phyloP scores from a whole-genome alignment of 495 filamentous ascomycete genomes.

The Aspergillus indologenus region DNA sequence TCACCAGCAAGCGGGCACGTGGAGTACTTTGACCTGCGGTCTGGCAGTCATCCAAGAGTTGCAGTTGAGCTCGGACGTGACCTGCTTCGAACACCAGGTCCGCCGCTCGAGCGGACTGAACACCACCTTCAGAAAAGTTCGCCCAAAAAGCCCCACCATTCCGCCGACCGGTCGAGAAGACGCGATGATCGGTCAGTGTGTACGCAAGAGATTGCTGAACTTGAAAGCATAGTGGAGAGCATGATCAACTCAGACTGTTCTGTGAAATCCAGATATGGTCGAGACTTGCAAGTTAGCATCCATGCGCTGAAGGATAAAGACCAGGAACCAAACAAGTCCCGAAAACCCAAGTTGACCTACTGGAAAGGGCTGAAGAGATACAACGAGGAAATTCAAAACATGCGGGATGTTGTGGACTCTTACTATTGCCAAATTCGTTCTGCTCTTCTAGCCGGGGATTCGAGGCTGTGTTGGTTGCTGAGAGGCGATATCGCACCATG shows the following conservation, averaged over 20 bases:
- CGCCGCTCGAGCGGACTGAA: too few relatives aligned
- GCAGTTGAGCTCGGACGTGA: too few relatives aligned
- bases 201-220: constrained; percentile 22
- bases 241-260: constrained; percentile 27
- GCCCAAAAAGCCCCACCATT: too few relatives aligned
- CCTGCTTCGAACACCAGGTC: too few relatives aligned
- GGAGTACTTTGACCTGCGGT: not conserved
- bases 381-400: constrained; percentile 8
- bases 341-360: not conserved
- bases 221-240: constrained; percentile 30
- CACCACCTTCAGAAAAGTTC: too few relatives aligned
- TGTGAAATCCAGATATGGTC: constrained; percentile 35
- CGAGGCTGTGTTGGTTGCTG: constrained; percentile 44
- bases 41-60: too few relatives aligned
- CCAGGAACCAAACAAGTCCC: not conserved
- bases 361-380: constrained; percentile 14
- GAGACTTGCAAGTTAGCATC: constrained; percentile 35
- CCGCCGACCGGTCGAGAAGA: too few relatives aligned
- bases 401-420: constrained; percentile 11
- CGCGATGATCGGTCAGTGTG: too few relatives aligned
- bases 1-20: not conserved
- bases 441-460: constrained; percentile 28
- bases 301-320: constrained; percentile 16
- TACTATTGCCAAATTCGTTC: constrained; percentile 20
- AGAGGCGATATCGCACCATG: constrained; percentile 51